phyloP scores from a whole-genome alignment of 1,284 basidiomycete genomes.

The Butyriboletus appendiculatus region DNA sequence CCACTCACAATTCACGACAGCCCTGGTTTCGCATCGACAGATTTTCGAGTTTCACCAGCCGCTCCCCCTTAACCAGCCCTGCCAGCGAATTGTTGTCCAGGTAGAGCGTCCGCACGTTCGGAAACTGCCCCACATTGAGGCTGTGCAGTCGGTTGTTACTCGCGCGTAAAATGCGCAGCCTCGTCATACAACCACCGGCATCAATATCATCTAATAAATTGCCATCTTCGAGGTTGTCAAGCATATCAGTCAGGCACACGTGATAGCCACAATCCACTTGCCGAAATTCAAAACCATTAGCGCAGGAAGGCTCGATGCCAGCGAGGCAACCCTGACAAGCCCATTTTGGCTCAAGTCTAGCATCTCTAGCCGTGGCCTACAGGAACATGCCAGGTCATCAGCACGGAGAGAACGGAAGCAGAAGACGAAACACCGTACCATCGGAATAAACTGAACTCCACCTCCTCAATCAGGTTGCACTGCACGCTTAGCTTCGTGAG shows the following conservation, averaged over 20 bases:
- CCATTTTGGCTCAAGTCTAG: constrained; percentile 83
- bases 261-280: constrained; percentile 42
- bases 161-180: constrained; percentile 81
- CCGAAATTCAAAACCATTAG: constrained; percentile 80
- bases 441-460: constrained; percentile 64
- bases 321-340: constrained; percentile 58
- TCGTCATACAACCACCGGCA: constrained; percentile 55
- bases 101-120: constrained; percentile 87
- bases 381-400: constrained; percentile 23
- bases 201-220: constrained; percentile 63
- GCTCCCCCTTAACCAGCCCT: constrained; percentile 52
- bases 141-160: constrained; percentile 79
- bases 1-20: constrained; percentile 69
- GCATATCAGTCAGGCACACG: constrained; percentile 17
- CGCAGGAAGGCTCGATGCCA: constrained; percentile 58
- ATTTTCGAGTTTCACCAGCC: constrained; percentile 79
- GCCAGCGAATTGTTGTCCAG: constrained; percentile 85
- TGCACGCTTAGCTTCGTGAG: constrained; percentile 84
- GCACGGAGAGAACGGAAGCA: constrained; percentile 1
- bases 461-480: constrained; percentile 67
- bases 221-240: constrained; percentile 55
- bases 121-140: constrained; percentile 69
- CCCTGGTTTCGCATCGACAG: constrained; percentile 90
- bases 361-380: constrained; percentile 79
- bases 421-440: constrained; percentile 57